phyloP scores from a whole-genome alignment of 78 protist species.

The Isochrysis galbana region DNA sequence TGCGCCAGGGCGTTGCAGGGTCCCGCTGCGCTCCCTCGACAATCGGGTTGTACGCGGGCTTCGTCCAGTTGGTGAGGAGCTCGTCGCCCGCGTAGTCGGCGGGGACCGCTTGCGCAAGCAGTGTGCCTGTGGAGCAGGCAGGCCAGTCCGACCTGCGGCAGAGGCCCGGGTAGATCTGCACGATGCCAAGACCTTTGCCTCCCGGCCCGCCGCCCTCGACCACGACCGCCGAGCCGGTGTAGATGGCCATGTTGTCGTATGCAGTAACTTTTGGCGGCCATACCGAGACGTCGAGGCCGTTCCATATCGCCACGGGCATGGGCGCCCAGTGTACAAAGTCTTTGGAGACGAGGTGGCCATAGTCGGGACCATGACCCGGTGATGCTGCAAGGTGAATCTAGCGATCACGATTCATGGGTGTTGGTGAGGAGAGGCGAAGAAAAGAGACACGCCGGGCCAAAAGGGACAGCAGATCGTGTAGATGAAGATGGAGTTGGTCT shows the following conservation, averaged over 20 bases:
- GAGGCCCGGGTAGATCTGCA: slow-evolving; percentile 14
- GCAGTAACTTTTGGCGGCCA: neutral
- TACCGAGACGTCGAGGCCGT: neutral
- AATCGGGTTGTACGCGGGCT: slow-evolving; percentile 13
- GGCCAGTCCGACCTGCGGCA: neutral
- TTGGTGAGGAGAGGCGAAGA: too few relatives aligned
- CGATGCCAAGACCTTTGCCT: neutral
- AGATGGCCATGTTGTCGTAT: slow-evolving; percentile 6
- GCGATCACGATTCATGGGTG: too few relatives aligned
- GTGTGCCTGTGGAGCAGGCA: neutral
- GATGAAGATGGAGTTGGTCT: too few relatives aligned
- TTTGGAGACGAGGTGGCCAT: neutral
- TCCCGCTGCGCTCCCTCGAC: slow-evolving; percentile 15
- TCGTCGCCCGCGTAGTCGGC: neutral
- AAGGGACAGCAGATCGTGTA: too few relatives aligned
- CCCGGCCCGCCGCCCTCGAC: neutral
- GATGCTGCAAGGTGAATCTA: neutral
- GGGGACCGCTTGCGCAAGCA: slow-evolving; percentile 8
- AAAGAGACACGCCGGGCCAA: too few relatives aligned
- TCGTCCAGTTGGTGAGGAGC: slow-evolving; percentile 1
- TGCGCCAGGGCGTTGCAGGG: neutral
- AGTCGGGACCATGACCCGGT: neutral
- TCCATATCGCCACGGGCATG: slow-evolving; percentile 27
- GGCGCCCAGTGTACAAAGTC: slow-evolving; percentile 12
- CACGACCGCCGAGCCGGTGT: neutral